phyloP scores from a whole-genome alignment of 2,329 filamentous ascomycete species.

The Claviceps purpurea region DNA sequence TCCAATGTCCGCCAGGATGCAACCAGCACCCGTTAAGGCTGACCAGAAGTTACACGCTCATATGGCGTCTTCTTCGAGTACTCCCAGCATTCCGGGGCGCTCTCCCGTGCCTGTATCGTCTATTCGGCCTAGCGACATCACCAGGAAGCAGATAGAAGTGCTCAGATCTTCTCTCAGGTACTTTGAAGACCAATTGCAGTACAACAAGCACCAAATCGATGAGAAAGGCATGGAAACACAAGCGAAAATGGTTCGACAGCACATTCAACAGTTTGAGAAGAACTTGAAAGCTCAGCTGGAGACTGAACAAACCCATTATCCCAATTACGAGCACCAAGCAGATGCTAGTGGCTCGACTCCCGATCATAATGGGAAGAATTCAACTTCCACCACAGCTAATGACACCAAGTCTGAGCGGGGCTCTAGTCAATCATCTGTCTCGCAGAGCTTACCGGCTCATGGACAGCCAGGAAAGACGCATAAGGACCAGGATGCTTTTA shows the following conservation, averaged over 20 bases:
- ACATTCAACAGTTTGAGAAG: slow-evolving; percentile 37
- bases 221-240: slow-evolving; percentile 35
- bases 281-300: slow-evolving; percentile 30
- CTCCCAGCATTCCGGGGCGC: slow-evolving; percentile 6
- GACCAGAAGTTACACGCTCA: slow-evolving; percentile 9
- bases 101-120: slow-evolving; percentile 38
- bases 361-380: slow-evolving; percentile 6
- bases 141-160: slow-evolving; percentile 40
- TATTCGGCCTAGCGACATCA: slow-evolving; percentile 47
- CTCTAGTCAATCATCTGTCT: slow-evolving; percentile 6
- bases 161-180: slow-evolving; percentile 41
- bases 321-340: slow-evolving; percentile 18
- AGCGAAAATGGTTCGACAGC: slow-evolving; percentile 26
- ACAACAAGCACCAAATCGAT: slow-evolving; percentile 51
- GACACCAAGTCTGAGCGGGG: slow-evolving; percentile 8
- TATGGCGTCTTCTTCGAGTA: slow-evolving; percentile 8
- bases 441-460: slow-evolving; percentile 8
- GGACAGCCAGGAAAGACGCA: slow-evolving; percentile 5
- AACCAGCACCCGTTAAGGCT: slow-evolving; percentile 12
- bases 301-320: slow-evolving; percentile 31
- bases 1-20: slow-evolving; percentile 8
- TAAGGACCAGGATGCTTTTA: slow-evolving; percentile 6
- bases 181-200: slow-evolving; percentile 44
- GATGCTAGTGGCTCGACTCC: slow-evolving; percentile 10
- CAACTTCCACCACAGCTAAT: slow-evolving; percentile 7